A percentile compares a stretch with the other conserved stretches of the same genome.
Conservation (phyloP, 2,329 filamentous ascomycete genomes). For the Xylariaceae sp. region DNA sequence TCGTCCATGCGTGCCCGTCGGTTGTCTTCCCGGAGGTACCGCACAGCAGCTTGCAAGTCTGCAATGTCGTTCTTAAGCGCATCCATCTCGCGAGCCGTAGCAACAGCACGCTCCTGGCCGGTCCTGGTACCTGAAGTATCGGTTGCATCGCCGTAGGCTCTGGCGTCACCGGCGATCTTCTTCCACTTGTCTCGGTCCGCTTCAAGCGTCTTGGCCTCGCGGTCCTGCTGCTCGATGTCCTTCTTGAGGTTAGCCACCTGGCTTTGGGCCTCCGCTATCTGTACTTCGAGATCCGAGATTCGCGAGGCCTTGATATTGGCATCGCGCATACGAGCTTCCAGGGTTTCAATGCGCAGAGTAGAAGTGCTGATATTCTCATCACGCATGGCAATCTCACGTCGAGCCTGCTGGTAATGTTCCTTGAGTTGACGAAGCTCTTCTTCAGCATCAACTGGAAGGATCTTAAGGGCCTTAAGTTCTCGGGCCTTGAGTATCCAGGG, state of each 20-base stretch:
- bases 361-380: slow-evolving; percentile 82
- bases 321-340: slow-evolving; percentile 82
- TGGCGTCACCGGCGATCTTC: slow-evolving; percentile 60
- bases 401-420: slow-evolving; percentile 73
- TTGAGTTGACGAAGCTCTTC: slow-evolving; percentile 76
- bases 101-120: slow-evolving; percentile 61
- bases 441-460: slow-evolving; percentile 73
- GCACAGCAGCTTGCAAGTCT: slow-evolving; percentile 57
- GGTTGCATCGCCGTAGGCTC: slow-evolving; percentile 47
- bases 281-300: slow-evolving; percentile 59
- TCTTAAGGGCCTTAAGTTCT: slow-evolving; percentile 77
- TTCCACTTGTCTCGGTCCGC: slow-evolving; percentile 65
- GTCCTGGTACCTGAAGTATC: slow-evolving; percentile 44
- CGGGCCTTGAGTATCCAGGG: slow-evolving; percentile 82
- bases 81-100: slow-evolving; percentile 68
- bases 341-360: slow-evolving; percentile 86
- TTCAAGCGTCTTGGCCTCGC: slow-evolving; percentile 59
- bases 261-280: slow-evolving; percentile 49
- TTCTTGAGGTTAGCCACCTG: slow-evolving; percentile 51
- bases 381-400: slow-evolving; percentile 63
- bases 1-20: slow-evolving; percentile 54
- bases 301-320: slow-evolving; percentile 69
- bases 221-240: slow-evolving; percentile 61
- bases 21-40: slow-evolving; percentile 64
- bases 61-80: slow-evolving; percentile 63